Evolutionary conservation across 2,329 filamentous ascomycete species (phyloP).

Genomic region (Trichoderma pleuroti): DNA sequence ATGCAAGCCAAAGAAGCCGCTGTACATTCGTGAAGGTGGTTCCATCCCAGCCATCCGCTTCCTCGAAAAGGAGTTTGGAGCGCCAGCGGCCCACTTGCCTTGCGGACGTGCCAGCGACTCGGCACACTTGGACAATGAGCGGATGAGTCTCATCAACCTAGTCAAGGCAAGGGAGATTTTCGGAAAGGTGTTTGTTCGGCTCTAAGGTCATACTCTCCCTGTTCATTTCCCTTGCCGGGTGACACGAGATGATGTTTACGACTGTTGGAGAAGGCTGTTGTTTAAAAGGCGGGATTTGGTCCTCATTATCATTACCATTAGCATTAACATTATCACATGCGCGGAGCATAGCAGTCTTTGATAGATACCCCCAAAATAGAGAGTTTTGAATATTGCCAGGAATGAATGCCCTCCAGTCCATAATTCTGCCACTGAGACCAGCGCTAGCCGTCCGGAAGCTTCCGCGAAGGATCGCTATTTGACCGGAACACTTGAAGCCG

Average conservation of each 20-base stretch:
- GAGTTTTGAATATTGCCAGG: background rate
- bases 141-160: conserved; percentile 82
- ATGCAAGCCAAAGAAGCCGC: conserved; percentile 55
- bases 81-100: conserved; percentile 86
- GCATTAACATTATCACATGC: background rate
- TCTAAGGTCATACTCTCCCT: conserved; percentile 36
- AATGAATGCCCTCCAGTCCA: too few species aligned
- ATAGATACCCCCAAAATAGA: conserved; percentile 11
- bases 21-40: conserved; percentile 94
- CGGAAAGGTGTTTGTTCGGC: conserved; percentile 71
- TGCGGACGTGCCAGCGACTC: conserved; percentile 93
- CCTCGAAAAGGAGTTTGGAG: conserved; percentile 87
- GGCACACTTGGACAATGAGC: conserved; percentile 92
- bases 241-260: background rate
- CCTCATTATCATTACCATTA: background rate
- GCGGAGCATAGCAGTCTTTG: background rate
- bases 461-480: background rate
- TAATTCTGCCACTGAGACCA: too few species aligned
- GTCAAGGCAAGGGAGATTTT: conserved; percentile 93
- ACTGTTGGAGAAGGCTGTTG: background rate
- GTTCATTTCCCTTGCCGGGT: background rate
- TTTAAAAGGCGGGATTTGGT: background rate
- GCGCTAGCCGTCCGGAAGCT: background rate
- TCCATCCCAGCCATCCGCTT: conserved; percentile 94
- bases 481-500: background rate